Evolutionary conservation across 352 stramenopile species (phyloP).

Genomic region (Pythium sukuiense): DNA sequence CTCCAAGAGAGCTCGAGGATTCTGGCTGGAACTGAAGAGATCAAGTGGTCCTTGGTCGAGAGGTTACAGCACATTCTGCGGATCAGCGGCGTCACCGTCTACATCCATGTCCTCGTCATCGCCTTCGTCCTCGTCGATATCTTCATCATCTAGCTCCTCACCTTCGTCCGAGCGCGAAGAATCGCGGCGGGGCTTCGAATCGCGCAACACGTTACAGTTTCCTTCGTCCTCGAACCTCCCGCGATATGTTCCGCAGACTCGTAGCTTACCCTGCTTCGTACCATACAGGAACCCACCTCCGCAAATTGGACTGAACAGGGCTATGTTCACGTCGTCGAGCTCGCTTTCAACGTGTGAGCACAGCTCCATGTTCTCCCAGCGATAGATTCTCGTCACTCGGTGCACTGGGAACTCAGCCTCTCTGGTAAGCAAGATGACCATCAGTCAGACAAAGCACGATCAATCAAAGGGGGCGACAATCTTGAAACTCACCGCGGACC

Average conservation of each 20-base stretch:
- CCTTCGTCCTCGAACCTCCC: slow-evolving; percentile 70
- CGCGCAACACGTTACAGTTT: slow-evolving; percentile 80
- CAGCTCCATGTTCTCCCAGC: slow-evolving; percentile 89
- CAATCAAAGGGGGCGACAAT: background rate
- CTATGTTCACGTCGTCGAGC: slow-evolving; percentile 98
- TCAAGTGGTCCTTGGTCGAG: background rate
- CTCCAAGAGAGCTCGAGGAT: background rate
- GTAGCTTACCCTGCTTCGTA: slow-evolving; percentile 95
- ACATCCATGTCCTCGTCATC: slow-evolving; percentile 29
- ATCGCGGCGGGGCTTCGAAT: slow-evolving; percentile 24
- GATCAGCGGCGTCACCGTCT: slow-evolving; percentile 8
- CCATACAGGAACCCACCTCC: slow-evolving; percentile 98
- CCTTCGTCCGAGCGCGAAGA: slow-evolving; percentile 45
- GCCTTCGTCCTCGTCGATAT: slow-evolving; percentile 32
- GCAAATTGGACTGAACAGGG: slow-evolving; percentile 96
- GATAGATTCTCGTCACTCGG: slow-evolving; percentile 87
- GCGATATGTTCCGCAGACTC: slow-evolving; percentile 84
- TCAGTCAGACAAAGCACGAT: background rate
- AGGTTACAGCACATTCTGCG: slow-evolving; percentile 6
- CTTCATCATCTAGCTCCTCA: slow-evolving; percentile 51
- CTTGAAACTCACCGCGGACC: slow-evolving; percentile 61
- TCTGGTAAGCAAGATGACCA: slow-evolving; percentile 29
- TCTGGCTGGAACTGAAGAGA: background rate
- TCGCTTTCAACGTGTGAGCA: slow-evolving; percentile 83
- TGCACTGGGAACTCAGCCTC: slow-evolving; percentile 82